Evolutionary conservation across 2,329 filamentous ascomycete genomes (phyloP).

Genomic region (Amauroascus niger): DNA sequence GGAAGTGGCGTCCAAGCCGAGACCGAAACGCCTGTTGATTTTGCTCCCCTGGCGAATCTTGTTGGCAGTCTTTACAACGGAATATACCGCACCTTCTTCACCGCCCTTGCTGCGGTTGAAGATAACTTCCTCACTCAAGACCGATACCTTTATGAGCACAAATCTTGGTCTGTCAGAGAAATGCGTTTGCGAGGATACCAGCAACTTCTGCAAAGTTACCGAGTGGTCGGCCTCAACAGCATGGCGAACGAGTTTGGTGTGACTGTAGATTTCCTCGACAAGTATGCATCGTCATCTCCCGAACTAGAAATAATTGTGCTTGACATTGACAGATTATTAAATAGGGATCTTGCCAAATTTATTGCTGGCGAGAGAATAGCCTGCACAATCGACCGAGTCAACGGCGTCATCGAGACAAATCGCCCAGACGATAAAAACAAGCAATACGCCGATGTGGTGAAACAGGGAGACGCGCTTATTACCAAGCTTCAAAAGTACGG

Average conservation of each 20-base stretch:
- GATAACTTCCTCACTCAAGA: conserved; percentile 90
- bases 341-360: conserved; percentile 86
- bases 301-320: not conserved
- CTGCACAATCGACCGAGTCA: conserved; percentile 95
- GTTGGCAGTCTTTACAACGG: conserved; percentile 89
- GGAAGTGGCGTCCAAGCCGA: conserved; percentile 59
- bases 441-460: conserved; percentile 96
- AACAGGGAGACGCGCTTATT: conserved; percentile 94
- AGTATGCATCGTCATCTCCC: conserved; percentile 46
- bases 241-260: conserved; percentile 98
- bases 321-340: conserved; percentile 16
- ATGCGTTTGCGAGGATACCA: conserved; percentile 96
- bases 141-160: conserved; percentile 90
- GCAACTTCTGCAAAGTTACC: conserved; percentile 93
- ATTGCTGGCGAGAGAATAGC: conserved; percentile 89
- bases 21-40: conserved; percentile 74
- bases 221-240: conserved; percentile 88
- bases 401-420: conserved; percentile 96
- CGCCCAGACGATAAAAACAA: conserved; percentile 98
- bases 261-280: conserved; percentile 89
- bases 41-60: conserved; percentile 74
- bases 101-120: conserved; percentile 78
- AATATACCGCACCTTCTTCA: conserved; percentile 90
- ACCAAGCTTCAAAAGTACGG: conserved; percentile 99
- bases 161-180: conserved; percentile 93